These are phyloP conservation scores for Gomphus sp. DNA, from an alignment of 1,284 basidiomycete species.

Conservation along the genomic window DNA sequence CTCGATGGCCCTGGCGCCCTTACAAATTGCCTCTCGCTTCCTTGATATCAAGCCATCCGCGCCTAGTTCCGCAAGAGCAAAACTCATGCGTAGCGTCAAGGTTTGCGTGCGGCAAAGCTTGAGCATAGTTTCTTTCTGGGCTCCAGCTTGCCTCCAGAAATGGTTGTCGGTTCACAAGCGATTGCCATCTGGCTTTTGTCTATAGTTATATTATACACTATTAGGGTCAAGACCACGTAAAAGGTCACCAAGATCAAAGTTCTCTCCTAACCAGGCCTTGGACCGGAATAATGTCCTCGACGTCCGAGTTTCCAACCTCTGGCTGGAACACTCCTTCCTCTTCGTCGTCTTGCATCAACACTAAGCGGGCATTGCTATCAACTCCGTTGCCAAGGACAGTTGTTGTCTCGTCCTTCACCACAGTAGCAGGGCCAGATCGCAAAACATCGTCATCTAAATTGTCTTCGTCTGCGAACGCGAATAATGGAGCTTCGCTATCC, in stretches of 20 bases:
- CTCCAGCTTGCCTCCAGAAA: background rate
- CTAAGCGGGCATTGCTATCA: background rate
- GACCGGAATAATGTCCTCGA: background rate
- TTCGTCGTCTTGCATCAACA: slow-evolving; percentile 3
- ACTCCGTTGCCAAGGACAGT: slow-evolving; percentile 10
- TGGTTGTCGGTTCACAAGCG: background rate
- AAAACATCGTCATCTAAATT: slow-evolving; percentile 26
- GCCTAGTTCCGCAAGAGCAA: background rate
- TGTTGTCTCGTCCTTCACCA: slow-evolving; percentile 29
- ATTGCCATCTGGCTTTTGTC: background rate
- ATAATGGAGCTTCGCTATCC: slow-evolving; percentile 1
- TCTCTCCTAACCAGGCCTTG: background rate
- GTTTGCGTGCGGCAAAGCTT: background rate
- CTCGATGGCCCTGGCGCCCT: background rate
- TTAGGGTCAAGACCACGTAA: background rate
- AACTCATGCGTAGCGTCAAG: background rate
- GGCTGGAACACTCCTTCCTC: background rate
- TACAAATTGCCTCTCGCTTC: background rate
- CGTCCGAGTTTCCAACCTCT: slow-evolving; percentile 1
- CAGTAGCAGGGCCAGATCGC: slow-evolving; percentile 53
- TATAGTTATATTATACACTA: background rate
- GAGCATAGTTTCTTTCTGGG: background rate
- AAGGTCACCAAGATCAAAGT: background rate
- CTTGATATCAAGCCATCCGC: background rate
- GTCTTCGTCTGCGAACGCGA: slow-evolving; percentile 13